These are phyloP conservation scores for Violaceomyces palustris DNA, from an alignment of 1,284 basidiomycete species.

Conservation along the genomic window DNA sequence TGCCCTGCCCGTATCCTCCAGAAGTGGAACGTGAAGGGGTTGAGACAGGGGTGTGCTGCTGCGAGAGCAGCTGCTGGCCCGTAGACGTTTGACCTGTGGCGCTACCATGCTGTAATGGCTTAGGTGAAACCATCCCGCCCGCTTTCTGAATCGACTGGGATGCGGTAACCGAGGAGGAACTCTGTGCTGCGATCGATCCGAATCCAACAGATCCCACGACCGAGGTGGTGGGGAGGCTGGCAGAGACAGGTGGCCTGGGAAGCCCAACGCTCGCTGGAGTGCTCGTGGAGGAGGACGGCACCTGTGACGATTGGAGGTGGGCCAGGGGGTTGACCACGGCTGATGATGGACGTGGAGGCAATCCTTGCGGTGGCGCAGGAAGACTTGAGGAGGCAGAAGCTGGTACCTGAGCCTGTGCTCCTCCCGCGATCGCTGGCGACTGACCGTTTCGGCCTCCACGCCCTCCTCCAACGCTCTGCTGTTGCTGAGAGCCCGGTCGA, in stretches of 20 bases:
- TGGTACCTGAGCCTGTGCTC: too few relatives aligned
- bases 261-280: conserved; percentile 29
- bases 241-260: conserved; percentile 27
- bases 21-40: too few relatives aligned
- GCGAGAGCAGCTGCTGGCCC: background rate
- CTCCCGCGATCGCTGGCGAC: too few relatives aligned
- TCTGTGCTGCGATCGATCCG: conserved; percentile 18
- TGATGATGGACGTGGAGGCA: conserved; percentile 35
- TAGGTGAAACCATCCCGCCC: too few relatives aligned
- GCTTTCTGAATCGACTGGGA: too few relatives aligned
- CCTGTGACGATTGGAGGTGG: conserved; percentile 7
- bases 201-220: conserved; percentile 19
- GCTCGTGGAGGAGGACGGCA: conserved; percentile 16
- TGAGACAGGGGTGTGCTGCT: background rate
- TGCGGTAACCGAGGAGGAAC: conserved; percentile 4
- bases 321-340: conserved; percentile 22
- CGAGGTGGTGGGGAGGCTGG: conserved; percentile 1
- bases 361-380: conserved; percentile 39
- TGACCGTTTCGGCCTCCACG: too few relatives aligned
- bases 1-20: too few relatives aligned
- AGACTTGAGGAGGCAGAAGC: conserved; percentile 11
- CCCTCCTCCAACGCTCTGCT: too few relatives aligned
- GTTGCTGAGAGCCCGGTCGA: too few relatives aligned
- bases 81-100: too few relatives aligned
- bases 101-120: too few relatives aligned